Conservation (phyloP, 2,329 filamentous ascomycete species). For the Septoria petroselini region DNA sequence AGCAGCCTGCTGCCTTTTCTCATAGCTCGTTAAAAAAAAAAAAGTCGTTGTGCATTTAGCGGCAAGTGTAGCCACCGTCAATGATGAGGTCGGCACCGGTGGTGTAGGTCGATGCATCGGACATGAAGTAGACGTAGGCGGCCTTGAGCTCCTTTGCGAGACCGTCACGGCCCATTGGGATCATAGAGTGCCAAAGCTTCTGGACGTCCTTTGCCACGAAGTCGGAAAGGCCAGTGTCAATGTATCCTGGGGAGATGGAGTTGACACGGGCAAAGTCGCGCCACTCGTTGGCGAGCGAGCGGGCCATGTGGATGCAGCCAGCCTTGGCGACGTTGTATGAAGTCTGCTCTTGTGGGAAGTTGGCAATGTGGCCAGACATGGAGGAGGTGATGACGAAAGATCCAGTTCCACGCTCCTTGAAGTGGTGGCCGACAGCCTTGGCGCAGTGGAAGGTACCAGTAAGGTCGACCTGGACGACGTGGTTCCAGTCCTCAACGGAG, state of each 20-base stretch:
- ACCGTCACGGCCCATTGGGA: slow-evolving; percentile 59
- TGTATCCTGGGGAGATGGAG: slow-evolving; percentile 66
- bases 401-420: slow-evolving; percentile 63
- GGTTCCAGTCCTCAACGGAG: slow-evolving; percentile 67
- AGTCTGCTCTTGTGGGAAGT: slow-evolving; percentile 71
- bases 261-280: slow-evolving; percentile 67
- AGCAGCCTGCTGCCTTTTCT: slow-evolving; percentile 1
- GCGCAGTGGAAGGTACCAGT: slow-evolving; percentile 84
- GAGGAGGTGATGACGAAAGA: slow-evolving; percentile 65
- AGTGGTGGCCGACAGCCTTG: slow-evolving; percentile 80
- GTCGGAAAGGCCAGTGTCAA: slow-evolving; percentile 64
- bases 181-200: slow-evolving; percentile 59
- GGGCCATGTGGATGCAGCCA: slow-evolving; percentile 57
- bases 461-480: slow-evolving; percentile 80
- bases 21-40: slow-evolving; percentile 14
- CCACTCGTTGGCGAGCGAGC: slow-evolving; percentile 67
- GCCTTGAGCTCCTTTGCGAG: slow-evolving; percentile 66
- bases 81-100: slow-evolving; percentile 52
- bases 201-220: slow-evolving; percentile 60
- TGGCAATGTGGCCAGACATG: slow-evolving; percentile 80
- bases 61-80: slow-evolving; percentile 48
- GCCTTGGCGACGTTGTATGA: slow-evolving; percentile 66
- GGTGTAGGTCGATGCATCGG: slow-evolving; percentile 52
- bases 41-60: slow-evolving; percentile 29
- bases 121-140: slow-evolving; percentile 54